Percentiles rank a stretch among this genome's conserved stretches.
These are phyloP conservation scores for Nitzschia sp. DNA, from an alignment of 108 stramenopile genomes.

Conservation along the genomic window DNA sequence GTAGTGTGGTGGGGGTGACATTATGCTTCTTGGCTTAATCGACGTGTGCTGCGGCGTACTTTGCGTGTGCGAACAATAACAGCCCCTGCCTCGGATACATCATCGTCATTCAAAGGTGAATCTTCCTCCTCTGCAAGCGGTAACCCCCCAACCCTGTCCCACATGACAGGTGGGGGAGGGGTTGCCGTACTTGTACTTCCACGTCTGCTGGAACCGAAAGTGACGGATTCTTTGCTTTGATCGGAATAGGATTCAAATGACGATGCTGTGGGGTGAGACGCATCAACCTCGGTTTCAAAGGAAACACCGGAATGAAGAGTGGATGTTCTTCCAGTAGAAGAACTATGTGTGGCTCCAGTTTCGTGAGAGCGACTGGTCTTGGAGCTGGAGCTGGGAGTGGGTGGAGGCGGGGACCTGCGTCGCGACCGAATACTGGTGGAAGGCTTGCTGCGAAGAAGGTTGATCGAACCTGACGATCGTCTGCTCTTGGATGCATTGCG, in stretches of 20 bases:
- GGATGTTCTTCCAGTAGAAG: conserved; percentile 5
- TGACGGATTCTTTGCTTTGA: background rate
- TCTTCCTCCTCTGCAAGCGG: background rate
- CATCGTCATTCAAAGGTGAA: background rate
- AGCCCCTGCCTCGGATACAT: conserved; percentile 12
- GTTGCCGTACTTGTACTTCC: background rate
- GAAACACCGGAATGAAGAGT: background rate
- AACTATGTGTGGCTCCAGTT: background rate
- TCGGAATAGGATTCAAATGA: background rate
- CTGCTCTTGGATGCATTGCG: too few species aligned
- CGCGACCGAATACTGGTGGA: background rate
- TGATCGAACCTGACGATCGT: background rate
- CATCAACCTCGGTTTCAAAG: background rate
- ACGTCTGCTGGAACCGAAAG: background rate
- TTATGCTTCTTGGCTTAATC: background rate
- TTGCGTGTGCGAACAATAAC: conserved; percentile 7
- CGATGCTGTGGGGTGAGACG: background rate
- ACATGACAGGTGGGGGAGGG: background rate
- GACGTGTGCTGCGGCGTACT: background rate
- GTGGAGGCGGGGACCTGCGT: conserved; percentile 3
- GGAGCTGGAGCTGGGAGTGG: conserved; percentile 12
- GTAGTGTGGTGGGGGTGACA: too few species aligned
- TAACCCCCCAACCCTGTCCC: background rate
- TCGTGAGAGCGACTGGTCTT: background rate
- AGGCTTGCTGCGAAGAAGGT: background rate